Percentiles rank a stretch among this genome's conserved stretches.
These are phyloP conservation scores for Cryptococcus floricola DNA, from an alignment of 1,284 basidiomycete species.

Conservation along the genomic window DNA sequence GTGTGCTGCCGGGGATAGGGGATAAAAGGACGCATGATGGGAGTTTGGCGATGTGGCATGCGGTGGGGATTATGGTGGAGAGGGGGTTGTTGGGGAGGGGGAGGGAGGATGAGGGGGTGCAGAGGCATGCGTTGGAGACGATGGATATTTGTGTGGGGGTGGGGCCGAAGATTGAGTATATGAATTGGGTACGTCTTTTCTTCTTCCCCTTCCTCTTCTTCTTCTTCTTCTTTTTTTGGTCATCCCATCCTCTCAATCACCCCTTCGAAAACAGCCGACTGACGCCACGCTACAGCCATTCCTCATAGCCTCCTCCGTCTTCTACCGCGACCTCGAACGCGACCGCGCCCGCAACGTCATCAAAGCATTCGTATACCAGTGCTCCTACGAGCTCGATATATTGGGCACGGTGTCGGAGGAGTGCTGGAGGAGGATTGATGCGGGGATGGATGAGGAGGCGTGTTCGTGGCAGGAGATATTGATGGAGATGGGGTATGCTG, in stretches of 20 bases:
- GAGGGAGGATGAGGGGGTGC: conserved; percentile 25
- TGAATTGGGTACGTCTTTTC: conserved; percentile 38
- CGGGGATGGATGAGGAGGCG: conserved; percentile 35
- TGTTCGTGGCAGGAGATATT: conserved; percentile 38
- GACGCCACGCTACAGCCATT: conserved; percentile 13
- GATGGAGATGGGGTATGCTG: conserved; percentile 34
- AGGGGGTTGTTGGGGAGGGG: conserved; percentile 25
- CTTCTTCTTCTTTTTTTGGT: neutral
- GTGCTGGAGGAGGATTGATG: conserved; percentile 39
- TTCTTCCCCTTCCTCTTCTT: neutral
- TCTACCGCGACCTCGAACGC: conserved; percentile 20
- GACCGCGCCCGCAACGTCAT: conserved; percentile 27
- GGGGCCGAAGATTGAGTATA: conserved; percentile 42
- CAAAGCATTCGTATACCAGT: conserved; percentile 38
- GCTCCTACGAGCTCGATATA: conserved; percentile 37
- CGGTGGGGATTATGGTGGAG: conserved; percentile 27
- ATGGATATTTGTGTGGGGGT: conserved; percentile 33
- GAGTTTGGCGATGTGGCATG: conserved; percentile 36
- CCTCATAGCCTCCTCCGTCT: conserved; percentile 29
- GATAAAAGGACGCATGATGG: conserved; percentile 29
- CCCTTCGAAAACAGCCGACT: too few species aligned
- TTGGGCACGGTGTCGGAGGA: conserved; percentile 30
- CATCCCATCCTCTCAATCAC: too few species aligned
- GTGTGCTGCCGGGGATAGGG: conserved; percentile 4
- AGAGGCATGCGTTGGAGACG: conserved; percentile 27